A percentile compares a stretch with the other conserved stretches of the same genome.
Conservation (phyloP, 2,329 filamentous ascomycete species). For the Fusarium dimerum region DNA sequence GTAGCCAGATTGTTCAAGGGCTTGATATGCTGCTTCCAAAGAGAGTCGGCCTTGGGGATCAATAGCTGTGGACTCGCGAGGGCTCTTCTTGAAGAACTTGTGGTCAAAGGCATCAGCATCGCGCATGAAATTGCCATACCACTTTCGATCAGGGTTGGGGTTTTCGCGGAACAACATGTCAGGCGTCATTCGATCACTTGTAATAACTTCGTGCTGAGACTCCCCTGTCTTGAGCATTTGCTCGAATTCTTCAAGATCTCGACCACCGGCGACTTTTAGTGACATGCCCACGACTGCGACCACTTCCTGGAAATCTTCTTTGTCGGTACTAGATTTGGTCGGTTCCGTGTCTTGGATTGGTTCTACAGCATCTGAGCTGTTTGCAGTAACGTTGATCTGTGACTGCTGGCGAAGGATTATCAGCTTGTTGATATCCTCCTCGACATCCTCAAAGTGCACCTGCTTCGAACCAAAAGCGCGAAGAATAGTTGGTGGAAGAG, state of each 20-base stretch:
- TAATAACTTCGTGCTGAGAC: background rate
- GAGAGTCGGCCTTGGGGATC: constrained; percentile 2
- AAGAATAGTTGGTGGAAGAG: too few species aligned
- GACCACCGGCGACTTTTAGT: background rate
- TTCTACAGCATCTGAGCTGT: too few species aligned
- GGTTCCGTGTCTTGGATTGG: too few species aligned
- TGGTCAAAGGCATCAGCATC: constrained; percentile 7
- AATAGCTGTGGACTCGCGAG: background rate
- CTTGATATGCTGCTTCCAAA: constrained; percentile 3
- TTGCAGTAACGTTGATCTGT: too few species aligned
- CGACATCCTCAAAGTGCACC: too few species aligned
- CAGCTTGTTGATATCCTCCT: too few species aligned
- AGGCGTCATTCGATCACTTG: background rate
- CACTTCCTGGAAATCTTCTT: too few species aligned
- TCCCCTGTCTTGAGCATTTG: background rate
- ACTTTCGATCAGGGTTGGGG: background rate
- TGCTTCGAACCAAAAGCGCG: too few species aligned
- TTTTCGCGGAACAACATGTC: background rate
- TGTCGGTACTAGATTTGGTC: too few species aligned
- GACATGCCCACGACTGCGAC: background rate
- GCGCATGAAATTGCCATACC: constrained; percentile 2
- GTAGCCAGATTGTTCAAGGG: constrained; percentile 2
- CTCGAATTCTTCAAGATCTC: background rate
- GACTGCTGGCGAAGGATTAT: too few species aligned
- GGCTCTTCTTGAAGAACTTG: constrained; percentile 8